These are phyloP conservation scores for Austroboletus niveus DNA, from an alignment of 1,284 basidiomycete genomes.

Conservation along the genomic window DNA sequence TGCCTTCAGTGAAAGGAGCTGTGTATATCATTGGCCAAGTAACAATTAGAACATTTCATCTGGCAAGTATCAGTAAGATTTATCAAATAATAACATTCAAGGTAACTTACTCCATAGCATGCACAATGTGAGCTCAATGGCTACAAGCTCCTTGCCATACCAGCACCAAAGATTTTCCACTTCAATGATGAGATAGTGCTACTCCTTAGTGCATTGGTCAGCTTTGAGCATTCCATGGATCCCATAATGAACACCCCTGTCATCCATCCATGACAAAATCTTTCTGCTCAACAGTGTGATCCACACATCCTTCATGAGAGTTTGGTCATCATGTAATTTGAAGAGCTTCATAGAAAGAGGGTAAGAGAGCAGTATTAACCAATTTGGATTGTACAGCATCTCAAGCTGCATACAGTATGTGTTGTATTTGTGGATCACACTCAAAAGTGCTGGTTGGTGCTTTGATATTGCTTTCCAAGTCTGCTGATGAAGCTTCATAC, in stretches of 20 bases:
- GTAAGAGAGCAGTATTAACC: neutral
- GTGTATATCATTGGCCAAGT: neutral
- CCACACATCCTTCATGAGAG: neutral
- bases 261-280: slow-evolving; percentile 37
- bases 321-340: neutral
- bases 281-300: neutral
- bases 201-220: slow-evolving; percentile 31
- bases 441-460: neutral
- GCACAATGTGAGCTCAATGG: slow-evolving; percentile 16
- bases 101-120: slow-evolving; percentile 1
- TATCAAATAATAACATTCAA: neutral
- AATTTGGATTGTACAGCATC: neutral
- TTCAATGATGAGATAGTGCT: slow-evolving; percentile 17
- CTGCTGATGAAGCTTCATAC: neutral
- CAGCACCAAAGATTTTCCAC: slow-evolving; percentile 6
- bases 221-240: slow-evolving; percentile 31
- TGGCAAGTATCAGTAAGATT: neutral
- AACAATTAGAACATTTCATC: neutral
- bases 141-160: slow-evolving; percentile 19
- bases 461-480: neutral
- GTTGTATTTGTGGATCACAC: neutral
- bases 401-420: neutral
- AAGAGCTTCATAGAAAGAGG: neutral
- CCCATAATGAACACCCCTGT: slow-evolving; percentile 27
- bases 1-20: neutral